Base-by-base conservation (phyloP, 2,329 filamentous ascomycete species). In the Ophiosphaerella herpotricha region DNA sequence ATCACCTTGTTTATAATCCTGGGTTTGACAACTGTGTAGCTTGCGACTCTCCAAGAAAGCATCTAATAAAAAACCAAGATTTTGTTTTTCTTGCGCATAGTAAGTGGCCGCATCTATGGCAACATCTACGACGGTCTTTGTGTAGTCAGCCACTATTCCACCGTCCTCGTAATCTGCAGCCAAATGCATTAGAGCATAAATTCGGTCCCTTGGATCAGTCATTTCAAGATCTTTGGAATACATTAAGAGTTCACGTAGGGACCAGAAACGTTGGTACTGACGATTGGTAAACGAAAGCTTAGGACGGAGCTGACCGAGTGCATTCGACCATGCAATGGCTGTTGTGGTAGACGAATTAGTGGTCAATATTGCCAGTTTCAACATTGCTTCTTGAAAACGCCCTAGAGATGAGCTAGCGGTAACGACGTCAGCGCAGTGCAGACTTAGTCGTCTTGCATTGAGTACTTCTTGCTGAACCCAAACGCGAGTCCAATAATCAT, bases 381-480 rank as follows among this genome's bases (percentile, higher is more conserved):
- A 21, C 18, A 21, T 21, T 21, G 18, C 18, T 21, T 21, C 18
- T 3, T 21, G 18, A 4, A 4, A 21, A 21, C 4, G 18, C 18
- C 18, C 18, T 3, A 4, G 18, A 4, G 18, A 21, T 21, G 18
- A 21, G 18, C 18, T 3, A 21, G 18, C 2, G 18, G 4, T 21
- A 21, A 21, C 18, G 18, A 4, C 4, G 18, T 21, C 18, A 21
- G 2, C 18, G 4, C 18, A 21, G 26, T 48, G 46, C 1, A 48
- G 39, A n/a, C 12, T 32, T 7, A 43, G 23, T 2, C 12, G 5
- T 6, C 29, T 12, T 11, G 47, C 41, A 24, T 50, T 50, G 4
- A 41, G 16, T 4, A 50, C 42, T 37, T 50, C 47, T 21, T 50
- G 47, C 18, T 45, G 47, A 5, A 49, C 40, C 37, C 47, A 50